These are phyloP conservation scores for Anthracocystis walkeri DNA, from an alignment of 1,284 basidiomycete species.

Conservation along the genomic window DNA sequence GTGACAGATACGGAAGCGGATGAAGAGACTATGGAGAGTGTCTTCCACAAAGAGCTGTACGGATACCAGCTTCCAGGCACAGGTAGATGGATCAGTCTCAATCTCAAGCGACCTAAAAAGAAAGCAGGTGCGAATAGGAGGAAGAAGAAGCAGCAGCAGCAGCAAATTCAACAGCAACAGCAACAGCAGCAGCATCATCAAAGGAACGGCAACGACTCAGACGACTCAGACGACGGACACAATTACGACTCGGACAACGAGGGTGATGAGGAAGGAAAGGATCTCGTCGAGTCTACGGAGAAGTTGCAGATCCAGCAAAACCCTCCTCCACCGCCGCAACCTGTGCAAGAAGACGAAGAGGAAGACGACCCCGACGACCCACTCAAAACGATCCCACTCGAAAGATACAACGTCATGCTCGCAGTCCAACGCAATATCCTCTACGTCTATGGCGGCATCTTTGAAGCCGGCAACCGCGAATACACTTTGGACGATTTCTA, in stretches of 20 bases:
- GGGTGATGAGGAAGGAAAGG: slow-evolving; percentile 37
- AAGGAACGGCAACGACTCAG: slow-evolving; percentile 35
- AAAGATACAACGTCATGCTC: slow-evolving; percentile 92
- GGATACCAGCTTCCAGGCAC: slow-evolving; percentile 83
- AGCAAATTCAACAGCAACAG: slow-evolving; percentile 41
- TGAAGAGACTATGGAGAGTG: slow-evolving; percentile 82
- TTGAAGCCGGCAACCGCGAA: slow-evolving; percentile 64
- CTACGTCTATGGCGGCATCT: slow-evolving; percentile 68
- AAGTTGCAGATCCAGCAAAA: slow-evolving; percentile 27
- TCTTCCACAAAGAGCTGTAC: slow-evolving; percentile 65
- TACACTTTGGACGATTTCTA: slow-evolving; percentile 69
- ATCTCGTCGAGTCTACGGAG: slow-evolving; percentile 32
- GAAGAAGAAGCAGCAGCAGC: slow-evolving; percentile 73
- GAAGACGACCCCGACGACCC: slow-evolving; percentile 78
- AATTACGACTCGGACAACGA: slow-evolving; percentile 42
- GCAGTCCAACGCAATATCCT: slow-evolving; percentile 83
- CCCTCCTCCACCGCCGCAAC: slow-evolving; percentile 23
- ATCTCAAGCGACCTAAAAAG: slow-evolving; percentile 74
- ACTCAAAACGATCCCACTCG: slow-evolving; percentile 77
- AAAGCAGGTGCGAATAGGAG: slow-evolving; percentile 71
- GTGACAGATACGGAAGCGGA: slow-evolving; percentile 88
- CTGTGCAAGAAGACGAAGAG: slow-evolving; percentile 65
- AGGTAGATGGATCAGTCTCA: slow-evolving; percentile 83
- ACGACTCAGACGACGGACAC: slow-evolving; percentile 41
- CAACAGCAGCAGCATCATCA: slow-evolving; percentile 36